Evolutionary conservation across 768 basidiomycete species (phyloP).

Genomic region (Lenzites betulinus): DNA sequence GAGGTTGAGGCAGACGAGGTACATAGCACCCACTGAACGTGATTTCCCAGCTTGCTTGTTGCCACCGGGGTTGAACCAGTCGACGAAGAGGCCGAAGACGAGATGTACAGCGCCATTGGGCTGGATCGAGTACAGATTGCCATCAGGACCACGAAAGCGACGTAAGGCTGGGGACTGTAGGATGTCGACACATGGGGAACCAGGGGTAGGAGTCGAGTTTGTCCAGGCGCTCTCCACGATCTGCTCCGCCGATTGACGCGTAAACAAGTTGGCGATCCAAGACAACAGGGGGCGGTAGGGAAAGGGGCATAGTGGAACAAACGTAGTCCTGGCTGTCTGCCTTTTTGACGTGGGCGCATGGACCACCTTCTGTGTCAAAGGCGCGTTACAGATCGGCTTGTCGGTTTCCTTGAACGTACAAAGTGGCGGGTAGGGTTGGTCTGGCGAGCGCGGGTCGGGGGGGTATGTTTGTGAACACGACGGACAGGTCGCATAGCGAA

Average conservation of each 20-base stretch:
- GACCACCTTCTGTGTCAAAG: too few species aligned
- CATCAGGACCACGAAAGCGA: not conserved
- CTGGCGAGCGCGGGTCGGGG: not conserved
- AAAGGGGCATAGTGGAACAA: not conserved
- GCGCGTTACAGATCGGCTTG: not conserved
- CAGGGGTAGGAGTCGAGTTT: not conserved
- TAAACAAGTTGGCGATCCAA: not conserved
- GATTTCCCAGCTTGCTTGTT: constrained; percentile 1
- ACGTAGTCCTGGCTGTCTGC: not conserved
- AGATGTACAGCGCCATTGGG: not conserved
- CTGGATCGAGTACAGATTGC: not conserved
- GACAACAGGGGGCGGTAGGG: not conserved
- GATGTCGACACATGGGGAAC: not conserved
- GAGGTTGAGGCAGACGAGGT: constrained; percentile 21
- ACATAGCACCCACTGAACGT: not conserved
- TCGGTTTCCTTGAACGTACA: not conserved
- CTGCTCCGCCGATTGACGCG: not conserved
- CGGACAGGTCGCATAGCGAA: constrained; percentile 1
- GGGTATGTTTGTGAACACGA: not conserved
- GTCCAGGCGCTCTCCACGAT: not conserved
- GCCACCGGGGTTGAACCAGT: not conserved
- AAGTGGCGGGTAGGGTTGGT: not conserved
- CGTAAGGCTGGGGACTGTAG: not conserved
- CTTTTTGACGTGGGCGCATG: too few species aligned
- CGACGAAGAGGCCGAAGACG: not conserved